Evolutionary conservation across 805 yeast species (phyloP), one percentile per base, ranked within the genome.

Genomic region (Ascoidea asiatica): DNA sequence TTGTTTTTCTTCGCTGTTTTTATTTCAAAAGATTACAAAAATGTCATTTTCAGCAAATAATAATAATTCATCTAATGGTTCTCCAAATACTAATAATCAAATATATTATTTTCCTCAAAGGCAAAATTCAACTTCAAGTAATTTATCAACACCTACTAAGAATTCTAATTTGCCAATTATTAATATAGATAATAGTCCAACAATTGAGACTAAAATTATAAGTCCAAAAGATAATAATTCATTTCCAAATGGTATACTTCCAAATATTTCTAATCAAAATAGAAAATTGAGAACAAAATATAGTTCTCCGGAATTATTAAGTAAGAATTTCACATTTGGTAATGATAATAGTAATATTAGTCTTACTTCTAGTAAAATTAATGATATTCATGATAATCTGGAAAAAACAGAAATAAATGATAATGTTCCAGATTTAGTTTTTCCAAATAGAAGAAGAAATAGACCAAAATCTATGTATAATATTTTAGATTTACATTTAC

Each of bases 401-500:
- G 15, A 29, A 15, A 29, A 3, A 29, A 29, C 35, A 11, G 15
- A 29, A 11, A 29, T 29, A 8, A 29, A 29, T 29, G 35, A 29
- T 29, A 15, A 15, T 29, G 15, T 29, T 11, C 15, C 15, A 2
- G 8, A 29, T 15, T 11, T 11, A 29, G 8, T 11, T 15, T 15
- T 11, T 29, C 15, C 35, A 3, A 29, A 15, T 15, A 55, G 43
- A 11, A 40, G 48, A 36, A 21, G 48, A 37, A 45, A 43, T 11
- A 45, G 51, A 21, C 51, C 51, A 11, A 29, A 42, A 5, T 48
- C 51, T 13, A 21, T 48, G 19, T 48, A 48, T 20, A 47, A 49
- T 15, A 49, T 46, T 23, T 44, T 48, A 37, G 51, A 48, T 21
- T 29, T 29, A 17, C 13, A 61, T 67, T 1, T 18, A 15, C 37